Conservation (phyloP, 2,329 filamentous ascomycete species). For the Elsinoe necatrix region DNA sequence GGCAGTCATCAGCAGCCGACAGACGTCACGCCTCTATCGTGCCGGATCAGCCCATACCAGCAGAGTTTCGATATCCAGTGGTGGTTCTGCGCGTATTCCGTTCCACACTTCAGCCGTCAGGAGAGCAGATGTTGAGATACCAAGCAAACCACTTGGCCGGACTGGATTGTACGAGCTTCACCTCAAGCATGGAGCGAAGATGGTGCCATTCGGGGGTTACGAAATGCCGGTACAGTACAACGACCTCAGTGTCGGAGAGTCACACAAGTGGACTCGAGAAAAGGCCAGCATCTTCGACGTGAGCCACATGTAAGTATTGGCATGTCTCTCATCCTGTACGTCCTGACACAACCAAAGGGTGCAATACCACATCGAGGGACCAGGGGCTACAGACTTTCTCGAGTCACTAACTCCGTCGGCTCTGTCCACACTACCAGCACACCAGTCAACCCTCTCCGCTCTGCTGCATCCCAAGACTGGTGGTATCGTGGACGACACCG, state of each 20-base stretch:
- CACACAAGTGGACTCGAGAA: conserved; percentile 80
- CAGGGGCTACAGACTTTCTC: conserved; percentile 71
- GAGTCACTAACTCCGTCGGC: conserved; percentile 75
- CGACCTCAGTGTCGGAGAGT: conserved; percentile 67
- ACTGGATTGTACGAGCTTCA: conserved; percentile 76
- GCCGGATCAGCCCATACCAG: neutral
- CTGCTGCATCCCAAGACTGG: conserved; percentile 72
- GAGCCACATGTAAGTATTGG: conserved; percentile 67
- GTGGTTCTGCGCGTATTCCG: neutral
- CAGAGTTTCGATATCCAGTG: neutral
- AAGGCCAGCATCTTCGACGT: conserved; percentile 93
- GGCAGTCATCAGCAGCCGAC: neutral
- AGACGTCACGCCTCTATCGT: neutral
- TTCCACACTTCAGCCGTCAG: conserved; percentile 5
- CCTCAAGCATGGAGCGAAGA: conserved; percentile 71
- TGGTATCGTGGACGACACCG: conserved; percentile 89
- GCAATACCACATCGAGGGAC: conserved; percentile 76
- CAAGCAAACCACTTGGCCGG: conserved; percentile 38
- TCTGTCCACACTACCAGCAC: conserved; percentile 53
- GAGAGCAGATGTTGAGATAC: conserved; percentile 19
- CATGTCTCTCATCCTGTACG: too few species aligned
- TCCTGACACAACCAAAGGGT: conserved; percentile 39
- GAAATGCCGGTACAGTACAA: conserved; percentile 88
- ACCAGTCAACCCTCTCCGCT: conserved; percentile 74
- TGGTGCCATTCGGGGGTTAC: conserved; percentile 93